phyloP scores from a whole-genome alignment of 2,329 filamentous ascomycete species.

The Helminthosporium solani region DNA sequence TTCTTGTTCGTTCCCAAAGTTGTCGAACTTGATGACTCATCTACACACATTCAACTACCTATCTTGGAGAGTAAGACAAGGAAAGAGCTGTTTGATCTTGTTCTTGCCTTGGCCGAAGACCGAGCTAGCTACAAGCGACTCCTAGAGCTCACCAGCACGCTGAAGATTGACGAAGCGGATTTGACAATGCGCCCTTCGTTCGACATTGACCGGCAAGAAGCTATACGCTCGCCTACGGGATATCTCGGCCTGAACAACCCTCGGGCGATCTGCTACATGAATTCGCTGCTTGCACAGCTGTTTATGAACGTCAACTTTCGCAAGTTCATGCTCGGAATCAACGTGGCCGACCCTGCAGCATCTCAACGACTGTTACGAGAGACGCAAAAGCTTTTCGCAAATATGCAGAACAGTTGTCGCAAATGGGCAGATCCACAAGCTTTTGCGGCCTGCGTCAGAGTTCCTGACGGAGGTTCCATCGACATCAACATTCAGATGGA shows the following conservation, averaged over 20 bases:
- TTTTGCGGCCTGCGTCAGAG: constrained; percentile 75
- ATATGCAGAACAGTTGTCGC: constrained; percentile 79
- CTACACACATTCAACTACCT: constrained; percentile 19
- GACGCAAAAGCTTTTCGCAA: constrained; percentile 78
- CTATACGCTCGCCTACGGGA: constrained; percentile 73
- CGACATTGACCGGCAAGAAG: constrained; percentile 61
- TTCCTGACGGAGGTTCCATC: constrained; percentile 78
- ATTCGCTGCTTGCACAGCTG: constrained; percentile 88
- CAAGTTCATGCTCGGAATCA: constrained; percentile 68
- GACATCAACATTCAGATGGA: constrained; percentile 94
- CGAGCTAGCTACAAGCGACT: constrained; percentile 27
- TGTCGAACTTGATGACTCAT: constrained; percentile 13
- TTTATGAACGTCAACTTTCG: constrained; percentile 95
- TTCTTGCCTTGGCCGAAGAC: constrained; percentile 37
- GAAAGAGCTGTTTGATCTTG: constrained; percentile 40
- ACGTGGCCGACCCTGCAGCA: constrained; percentile 55
- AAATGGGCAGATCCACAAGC: constrained; percentile 71
- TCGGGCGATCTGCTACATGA: constrained; percentile 96
- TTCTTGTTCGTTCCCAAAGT: constrained; percentile 35
- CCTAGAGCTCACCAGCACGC: constrained; percentile 25
- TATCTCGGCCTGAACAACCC: constrained; percentile 91
- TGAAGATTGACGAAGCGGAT: constrained; percentile 44
- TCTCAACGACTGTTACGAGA: constrained; percentile 70
- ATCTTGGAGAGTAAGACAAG: constrained; percentile 40
- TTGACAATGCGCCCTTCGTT: constrained; percentile 56